Evolutionary conservation across 805 yeast genomes (phyloP), one percentile per base, ranked within the genome.

Genomic region (Wickerhamomyces alni): DNA sequence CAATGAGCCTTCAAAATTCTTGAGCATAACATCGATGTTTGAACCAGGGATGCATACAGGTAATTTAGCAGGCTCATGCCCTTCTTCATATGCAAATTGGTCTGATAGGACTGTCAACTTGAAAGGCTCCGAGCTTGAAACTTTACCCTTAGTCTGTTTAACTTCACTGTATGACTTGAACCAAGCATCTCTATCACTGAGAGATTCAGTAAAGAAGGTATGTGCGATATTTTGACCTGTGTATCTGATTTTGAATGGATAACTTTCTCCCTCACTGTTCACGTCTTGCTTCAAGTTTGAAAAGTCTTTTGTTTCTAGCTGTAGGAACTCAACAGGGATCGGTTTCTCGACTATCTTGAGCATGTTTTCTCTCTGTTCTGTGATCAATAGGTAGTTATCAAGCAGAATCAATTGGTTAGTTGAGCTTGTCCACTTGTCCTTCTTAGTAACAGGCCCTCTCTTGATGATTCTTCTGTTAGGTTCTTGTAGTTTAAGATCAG

Each of bases 321-420:
- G 66, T 31, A 81, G 53, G 44, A 75, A 77, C 48, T 75, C 82
- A 19, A 77, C 65, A 0, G 84, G 81, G 9, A 80, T 74, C 1
- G 87, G 86, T 33, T 66, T 67, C 48, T 79, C 86, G 10, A 66
- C 54, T 0, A 80, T 69, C 46, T 68, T 69, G 34, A 55, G 68
- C 15, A 48, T 50, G 28, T 51, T 59, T 33, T 69, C 72, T 8
- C 66, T 65, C 3, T 72, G 58, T 35, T 86, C 81, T 1, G 86
- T 80, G 1, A 87, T 70, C 25, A 87, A 53, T 33, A 87, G 59
- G 49, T 70, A 84, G 51, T 87, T 84, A 54, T 87, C 95, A 38
- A 87, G 60, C 22, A 87, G 60, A 16, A 85, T 74, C 18, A 83
- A 50, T 1, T 66, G 60, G 0, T 70, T 64, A 8, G 66, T 62